phyloP scores from a whole-genome alignment of 208 protist species.

The Naegleria gruberi region DNA sequence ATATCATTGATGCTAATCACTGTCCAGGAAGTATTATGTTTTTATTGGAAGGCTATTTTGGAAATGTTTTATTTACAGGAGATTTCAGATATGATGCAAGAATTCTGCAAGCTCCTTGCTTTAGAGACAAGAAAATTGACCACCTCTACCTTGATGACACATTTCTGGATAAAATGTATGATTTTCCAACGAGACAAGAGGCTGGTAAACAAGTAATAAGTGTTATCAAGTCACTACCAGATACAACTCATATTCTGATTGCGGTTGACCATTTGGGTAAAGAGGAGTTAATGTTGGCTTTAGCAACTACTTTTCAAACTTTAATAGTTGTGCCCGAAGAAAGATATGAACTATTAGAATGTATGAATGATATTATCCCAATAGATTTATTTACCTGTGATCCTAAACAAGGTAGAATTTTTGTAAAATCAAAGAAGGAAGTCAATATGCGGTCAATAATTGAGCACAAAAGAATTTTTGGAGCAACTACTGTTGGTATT shows the following conservation, averaged over 20 bases:
- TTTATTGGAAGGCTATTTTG: constrained; percentile 35
- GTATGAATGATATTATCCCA: not conserved
- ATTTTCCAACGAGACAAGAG: constrained; percentile 26
- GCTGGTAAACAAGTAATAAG: not conserved
- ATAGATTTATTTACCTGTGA: constrained; percentile 10
- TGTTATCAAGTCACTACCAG: not conserved
- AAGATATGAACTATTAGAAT: not conserved
- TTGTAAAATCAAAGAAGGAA: constrained; percentile 1
- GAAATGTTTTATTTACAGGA: constrained; percentile 31
- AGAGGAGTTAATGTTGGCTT: constrained; percentile 25
- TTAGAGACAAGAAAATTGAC: constrained; percentile 27
- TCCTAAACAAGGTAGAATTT: not conserved
- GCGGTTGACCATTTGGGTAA: constrained; percentile 32
- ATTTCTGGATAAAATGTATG: constrained; percentile 25
- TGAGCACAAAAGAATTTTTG: not conserved
- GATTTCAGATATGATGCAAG: constrained; percentile 30
- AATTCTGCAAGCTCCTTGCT: not conserved
- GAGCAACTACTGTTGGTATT: not conserved
- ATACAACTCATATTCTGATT: not conserved
- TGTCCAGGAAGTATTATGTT: constrained; percentile 29
- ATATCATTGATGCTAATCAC: constrained; percentile 30
- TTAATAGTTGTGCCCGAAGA: constrained; percentile 26
- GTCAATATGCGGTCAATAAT: not conserved
- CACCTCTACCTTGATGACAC: constrained; percentile 33
- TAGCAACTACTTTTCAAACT: constrained; percentile 21